Evolutionary conservation across 2,329 filamentous ascomycete genomes (phyloP), one percentile per base, ranked within the genome.

Genomic region (Fusarium buharicum): DNA sequence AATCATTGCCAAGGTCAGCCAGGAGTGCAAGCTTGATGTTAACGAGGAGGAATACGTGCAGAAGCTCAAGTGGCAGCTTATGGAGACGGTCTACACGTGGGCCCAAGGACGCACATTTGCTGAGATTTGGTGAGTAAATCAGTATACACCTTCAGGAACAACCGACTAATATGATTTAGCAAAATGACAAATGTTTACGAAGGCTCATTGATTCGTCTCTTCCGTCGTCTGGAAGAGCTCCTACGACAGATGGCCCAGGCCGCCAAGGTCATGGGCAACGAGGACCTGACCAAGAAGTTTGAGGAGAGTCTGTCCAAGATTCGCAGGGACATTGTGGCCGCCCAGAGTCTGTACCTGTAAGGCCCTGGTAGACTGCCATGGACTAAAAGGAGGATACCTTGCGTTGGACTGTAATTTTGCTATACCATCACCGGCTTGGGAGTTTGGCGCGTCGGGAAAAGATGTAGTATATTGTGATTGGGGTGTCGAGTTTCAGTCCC

Each of bases 171-270:
- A 38, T 44, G 37, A 22, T 43, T 8, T 63, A 96, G 94, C 79
- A 96, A 96, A 92, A 97, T 99, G 93, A 98, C 95, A 24, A 94
- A 97, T 70, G 92, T 94, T 24, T 99, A 97, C 77, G 95, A 99
- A 80, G 95, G 95, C 58, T 97, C 92, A 55, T 81, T 99, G 59
- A 98, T 99, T 70, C 92, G 95, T 44, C 87, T 97, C 34, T 99
- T 99, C 86, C 90, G 95, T 50, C 91, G 95, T 17, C 83, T 99
- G 28, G 95, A 99, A 77, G 95, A 99, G 78, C 83, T 97, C 55
- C 82, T 99, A 31, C 87, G 95, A 66, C 95, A 99, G 77, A 96
- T 98, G 85, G 94, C 90, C 14, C 91, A 98, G 78, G 95, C 94
- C 20, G 87, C 91, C 66, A 98, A 97, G 80, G 94, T 97, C 62